Evolutionary conservation across 495 filamentous ascomycete species (phyloP), one percentile per base, ranked within the genome.

Genomic region (Hypoxylon lenormandii): DNA sequence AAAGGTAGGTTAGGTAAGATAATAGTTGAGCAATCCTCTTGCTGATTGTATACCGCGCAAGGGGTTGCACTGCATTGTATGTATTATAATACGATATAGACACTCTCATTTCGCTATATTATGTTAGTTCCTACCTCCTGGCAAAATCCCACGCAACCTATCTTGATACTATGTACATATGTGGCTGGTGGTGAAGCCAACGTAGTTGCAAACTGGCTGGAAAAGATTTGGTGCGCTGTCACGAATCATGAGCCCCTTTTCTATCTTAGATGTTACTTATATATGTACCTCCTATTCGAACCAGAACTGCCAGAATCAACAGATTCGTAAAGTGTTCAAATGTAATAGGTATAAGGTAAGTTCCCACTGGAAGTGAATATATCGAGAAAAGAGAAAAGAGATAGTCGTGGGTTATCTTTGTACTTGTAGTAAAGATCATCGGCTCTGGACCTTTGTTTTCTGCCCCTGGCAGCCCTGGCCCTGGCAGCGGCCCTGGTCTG

Each of bases 371-470:
- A 1, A 15, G 38, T 8, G 10, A 33, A 28, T 28, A 28, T 28
- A n/a, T 38, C 37, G 15, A 46, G 7, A 46, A 46, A n/a, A 46
- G 43, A 47, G 2, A 43, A 18, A n/a, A 18, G 15, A 18, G 15
- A 46, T 46, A 18, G 5, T 28, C 26, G 26, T 7, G 7, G 26
- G 26, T 28, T 28, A 28, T 28, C 26, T 3, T 3, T 3, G 26
- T 28, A 46, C 7, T 7, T 8, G 45, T 28, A 28, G 26, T 28
- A 28, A 22, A 26, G 45, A 47, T 47, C 45, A 47, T 8, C 15
- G 7, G 47, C 23, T 50, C 47, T 50, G 47, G 47, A 33, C 8
- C 47, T 16, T 50, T 50, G 46, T 28, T 22, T 16, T 16, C 47
- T 28, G 22, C 22, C 26, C 48, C 48, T 36, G 38, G 38, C 15